Percentiles rank a stretch among this genome's conserved stretches.
Conservation (phyloP, 805 yeast genomes). For the Ogataea henricii region DNA sequence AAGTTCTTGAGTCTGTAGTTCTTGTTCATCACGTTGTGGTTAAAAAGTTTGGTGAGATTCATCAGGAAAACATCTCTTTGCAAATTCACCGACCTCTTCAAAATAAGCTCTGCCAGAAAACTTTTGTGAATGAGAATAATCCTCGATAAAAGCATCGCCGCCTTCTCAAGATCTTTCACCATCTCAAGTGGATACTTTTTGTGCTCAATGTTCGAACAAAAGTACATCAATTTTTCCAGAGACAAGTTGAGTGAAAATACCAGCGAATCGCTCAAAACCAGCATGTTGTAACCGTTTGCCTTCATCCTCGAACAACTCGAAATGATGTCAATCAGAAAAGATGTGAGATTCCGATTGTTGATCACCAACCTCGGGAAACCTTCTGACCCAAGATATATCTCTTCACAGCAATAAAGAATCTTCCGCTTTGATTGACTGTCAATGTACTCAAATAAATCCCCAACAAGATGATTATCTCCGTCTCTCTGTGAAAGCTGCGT, state of each 20-base stretch:
- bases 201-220: slow-evolving; percentile 31
- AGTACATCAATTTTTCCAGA: slow-evolving; percentile 40
- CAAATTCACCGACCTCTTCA: slow-evolving; percentile 41
- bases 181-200: slow-evolving; percentile 17
- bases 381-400: slow-evolving; percentile 43
- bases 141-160: slow-evolving; percentile 52
- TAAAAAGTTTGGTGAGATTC: slow-evolving; percentile 48
- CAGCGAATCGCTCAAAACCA: slow-evolving; percentile 39
- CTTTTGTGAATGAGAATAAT: slow-evolving; percentile 60
- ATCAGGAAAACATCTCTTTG: slow-evolving; percentile 49
- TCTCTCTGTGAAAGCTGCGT: slow-evolving; percentile 13
- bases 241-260: slow-evolving; percentile 43
- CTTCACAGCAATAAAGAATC: slow-evolving; percentile 41
- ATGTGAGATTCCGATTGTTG: slow-evolving; percentile 36
- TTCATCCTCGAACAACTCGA: slow-evolving; percentile 45
- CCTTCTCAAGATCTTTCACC: slow-evolving; percentile 26
- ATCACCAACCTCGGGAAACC: slow-evolving; percentile 37
- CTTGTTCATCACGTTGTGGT: slow-evolving; percentile 43
- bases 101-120: slow-evolving; percentile 47
- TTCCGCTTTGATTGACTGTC: slow-evolving; percentile 34
- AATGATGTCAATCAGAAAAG: slow-evolving; percentile 45
- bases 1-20: slow-evolving; percentile 55
- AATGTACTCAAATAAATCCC: slow-evolving; percentile 43
- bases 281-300: slow-evolving; percentile 11
- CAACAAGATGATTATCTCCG: slow-evolving; percentile 28